Evolutionary conservation across 768 basidiomycete species (phyloP), one percentile per base, ranked within the genome.

Genomic region (Hericium alpestre): DNA sequence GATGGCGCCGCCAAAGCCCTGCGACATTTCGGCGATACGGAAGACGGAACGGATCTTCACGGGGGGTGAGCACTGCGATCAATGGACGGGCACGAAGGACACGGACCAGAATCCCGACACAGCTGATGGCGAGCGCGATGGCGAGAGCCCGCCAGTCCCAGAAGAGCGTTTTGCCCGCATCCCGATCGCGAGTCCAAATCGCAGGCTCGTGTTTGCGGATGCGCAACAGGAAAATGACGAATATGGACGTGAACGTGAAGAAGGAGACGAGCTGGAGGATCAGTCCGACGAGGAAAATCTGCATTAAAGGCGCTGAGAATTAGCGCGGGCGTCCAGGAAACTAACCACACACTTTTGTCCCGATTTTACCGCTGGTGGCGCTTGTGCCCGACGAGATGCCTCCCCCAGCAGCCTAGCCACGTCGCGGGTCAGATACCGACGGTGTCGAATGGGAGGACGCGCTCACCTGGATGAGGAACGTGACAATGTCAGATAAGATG

Each of bases 381-480:
- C 71, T 71, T 38, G 71, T 68, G 6, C 76, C 75, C 2, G 73
- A 72, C 1, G 78, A 75, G 32, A 81, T 65, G 1, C 72, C 70
- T 1, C 78, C 80, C 27, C 80, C 80, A 13, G 70, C 68, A 25
- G 79, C 79, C 77, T 80, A 56, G 15, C 20, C 53, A 20, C 39
- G 23, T 18, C 8, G 43, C 40, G 56, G 51, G 22, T 13, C 50
- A 52, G 22, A 37, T 32, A 41, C n/a, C 15, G 51, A 15, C 20
- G 6, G 11, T 54, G 38, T 32, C 6, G 46, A 53, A 22, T 18
- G 32, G 32, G 32, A 61, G 60, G 38, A 13, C 25, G 27, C 13
- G 22, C 49, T 63, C 47, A 78, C 82, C 67, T 89, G 86, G 47
- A 86, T 77, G 4, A 83, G 63, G 71, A 89, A 87, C 1, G 85